Evolutionary conservation across 75 land plant species (phyloP), one percentile per base, ranked within the genome.

Genomic region (Isoetes taiwanensis): DNA sequence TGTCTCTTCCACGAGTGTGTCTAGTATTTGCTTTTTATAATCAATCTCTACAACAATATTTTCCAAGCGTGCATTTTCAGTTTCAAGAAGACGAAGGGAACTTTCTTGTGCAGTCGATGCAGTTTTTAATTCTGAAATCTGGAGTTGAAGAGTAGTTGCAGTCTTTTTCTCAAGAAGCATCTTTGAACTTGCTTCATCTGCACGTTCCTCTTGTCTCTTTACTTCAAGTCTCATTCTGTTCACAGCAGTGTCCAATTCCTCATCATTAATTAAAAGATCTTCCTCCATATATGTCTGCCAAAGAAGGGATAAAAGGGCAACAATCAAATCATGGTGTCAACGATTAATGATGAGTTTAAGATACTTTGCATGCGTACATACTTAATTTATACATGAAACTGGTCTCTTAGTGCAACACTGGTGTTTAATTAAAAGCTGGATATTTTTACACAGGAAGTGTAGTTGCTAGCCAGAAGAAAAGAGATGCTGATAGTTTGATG

Each of bases 201-300:
- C 23, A 23, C 23, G 50, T 46, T 46, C 23, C n/a, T 46, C 25
- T n/a, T 46, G 50, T 4, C 25, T 23, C 50, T 46, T 16, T 23
- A 46, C 23, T 46, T 16, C 16, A 6, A 19, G 50, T 23, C 23
- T 46, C 50, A 46, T 46, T n/a, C 4, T 16, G 16, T 16, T 3
- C 16, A 8, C 16, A 5, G 21, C 50, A 4, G 16, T 23, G 8
- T 19, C 16, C 16, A 46, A n/a, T 23, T 46, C 50, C 50, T 46
- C 50, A n/a, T 46, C 50, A n/a, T 46, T 46, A 8, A 46, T 46
- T n/a, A 46, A 46, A 8, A 46, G 50, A n/a, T 46, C 50, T 46
- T 46, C 50, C 12, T 46, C 50, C 50, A 46, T 46, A 46, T 46
- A 46, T n/a, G 50, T 46, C 50, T 46, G 50, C 50, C 16, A 6